Conservation (phyloP, 331 rosid species). For the Rosa hybrid region DNA sequence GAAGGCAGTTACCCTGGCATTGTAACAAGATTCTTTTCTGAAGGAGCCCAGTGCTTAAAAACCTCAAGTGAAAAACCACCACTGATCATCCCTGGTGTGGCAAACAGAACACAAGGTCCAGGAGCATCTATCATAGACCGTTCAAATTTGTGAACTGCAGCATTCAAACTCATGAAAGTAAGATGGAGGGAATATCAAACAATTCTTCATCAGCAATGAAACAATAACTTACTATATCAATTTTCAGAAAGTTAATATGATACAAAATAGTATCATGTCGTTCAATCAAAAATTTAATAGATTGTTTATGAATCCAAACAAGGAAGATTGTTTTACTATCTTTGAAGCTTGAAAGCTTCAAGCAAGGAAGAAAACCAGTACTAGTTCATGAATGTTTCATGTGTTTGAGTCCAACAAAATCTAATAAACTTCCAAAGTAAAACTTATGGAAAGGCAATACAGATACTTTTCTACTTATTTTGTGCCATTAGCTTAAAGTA, state of each 20-base stretch:
- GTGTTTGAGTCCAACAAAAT: not conserved
- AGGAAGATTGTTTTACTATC: not conserved
- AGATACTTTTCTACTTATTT: not conserved
- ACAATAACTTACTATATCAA: conserved; percentile 14
- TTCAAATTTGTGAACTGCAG: conserved; percentile 72
- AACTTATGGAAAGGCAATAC: too few relatives aligned
- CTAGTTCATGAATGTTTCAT: not conserved
- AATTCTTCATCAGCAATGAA: conserved; percentile 18
- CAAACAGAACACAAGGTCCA: conserved; percentile 98
- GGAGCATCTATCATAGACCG: conserved; percentile 77
- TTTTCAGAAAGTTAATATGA: not conserved
- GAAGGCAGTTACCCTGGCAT: conserved; percentile 67
- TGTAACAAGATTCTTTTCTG: conserved; percentile 69
- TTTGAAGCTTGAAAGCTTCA: not conserved
- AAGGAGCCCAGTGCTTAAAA: conserved; percentile 94
- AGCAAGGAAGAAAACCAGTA: not conserved
- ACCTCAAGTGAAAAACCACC: conserved; percentile 94
- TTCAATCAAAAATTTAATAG: not conserved
- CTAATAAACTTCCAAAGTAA: not conserved
- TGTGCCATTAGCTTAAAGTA: not conserved
- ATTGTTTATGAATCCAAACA: not conserved
- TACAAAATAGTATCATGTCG: not conserved
- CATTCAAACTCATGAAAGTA: conserved; percentile 37
- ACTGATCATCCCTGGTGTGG: conserved; percentile 92
- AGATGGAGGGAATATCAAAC: conserved; percentile 17